Evolutionary conservation across 2,329 filamentous ascomycete species (phyloP), one percentile per base, ranked within the genome.

Genomic region (Fusarium tricinctum): DNA sequence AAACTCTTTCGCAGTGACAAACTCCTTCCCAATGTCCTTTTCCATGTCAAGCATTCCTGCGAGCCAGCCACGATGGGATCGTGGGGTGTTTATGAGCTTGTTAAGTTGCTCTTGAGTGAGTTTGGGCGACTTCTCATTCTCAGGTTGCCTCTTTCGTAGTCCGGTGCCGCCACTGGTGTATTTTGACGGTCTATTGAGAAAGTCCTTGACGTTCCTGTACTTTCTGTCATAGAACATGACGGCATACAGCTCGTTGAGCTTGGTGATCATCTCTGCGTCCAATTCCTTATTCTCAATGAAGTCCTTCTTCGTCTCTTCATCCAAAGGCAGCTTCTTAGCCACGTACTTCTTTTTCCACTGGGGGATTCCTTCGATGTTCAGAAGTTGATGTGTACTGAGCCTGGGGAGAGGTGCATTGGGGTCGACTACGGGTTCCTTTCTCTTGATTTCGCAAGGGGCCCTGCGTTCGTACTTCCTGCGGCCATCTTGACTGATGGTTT

Each of bases 161-260:
- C n/a, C 55, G 23, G 23, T 54, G 13, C 6, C 33, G 13, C 17
- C 26, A 23, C 13, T 17, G 20, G 14, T 47, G 51, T 38, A 38
- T 38, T 38, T 38, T 38, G 35, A 38, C 9, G 35, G 35, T 19
- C 35, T 38, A n/a, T 38, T n/a, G 9, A 38, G 8, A 9, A n/a
- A n/a, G 8, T 38, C 9, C 35, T 38, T n/a, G 14, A 54, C 6
- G 7, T 5, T 13, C 22, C 15, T 47, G 42, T 47, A 47, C 10
- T 58, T 38, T 7, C 19, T 17, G 13, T 42, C 23, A 9, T 58
- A 14, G 3, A 23, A 5, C 23, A 63, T 48, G 4, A 15, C 12
- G 22, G 39, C 60, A 20, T 58, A 63, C 15, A 64, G 22, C 17
- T 35, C 22, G 22, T 63, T 63, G 39, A 63, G 60, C 32, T 58